Conservation (phyloP, 495 filamentous ascomycete species). For the Chaetomium fimeti region DNA sequence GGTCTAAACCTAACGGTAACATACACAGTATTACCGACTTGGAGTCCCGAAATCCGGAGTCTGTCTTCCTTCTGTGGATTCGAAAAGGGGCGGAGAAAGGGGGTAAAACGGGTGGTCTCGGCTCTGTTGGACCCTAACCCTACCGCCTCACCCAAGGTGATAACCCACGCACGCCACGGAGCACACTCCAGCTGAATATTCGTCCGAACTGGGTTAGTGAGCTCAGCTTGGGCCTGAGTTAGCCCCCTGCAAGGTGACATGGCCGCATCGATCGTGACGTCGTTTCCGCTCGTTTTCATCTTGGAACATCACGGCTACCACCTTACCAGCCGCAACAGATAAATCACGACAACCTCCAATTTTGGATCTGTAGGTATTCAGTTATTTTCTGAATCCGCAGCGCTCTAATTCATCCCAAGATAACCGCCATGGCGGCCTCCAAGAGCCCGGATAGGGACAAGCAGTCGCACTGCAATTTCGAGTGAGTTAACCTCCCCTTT, state of each 20-base stretch:
- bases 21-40: not conserved
- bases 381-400: not conserved
- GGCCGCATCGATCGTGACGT: conserved; percentile 11
- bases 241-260: conserved; percentile 15
- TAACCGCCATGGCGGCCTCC: conserved; percentile 39
- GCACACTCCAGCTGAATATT: not conserved
- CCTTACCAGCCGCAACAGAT: not conserved
- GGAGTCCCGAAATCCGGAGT: not conserved
- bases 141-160: not conserved
- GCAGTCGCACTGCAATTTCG: conserved; percentile 25
- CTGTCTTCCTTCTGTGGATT: not conserved
- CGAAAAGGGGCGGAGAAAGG: not conserved
- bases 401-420: not conserved
- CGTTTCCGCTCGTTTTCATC: not conserved
- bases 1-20: not conserved
- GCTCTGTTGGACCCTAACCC: not conserved
- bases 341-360: not conserved
- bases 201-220: not conserved
- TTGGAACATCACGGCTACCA: not conserved
- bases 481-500: conserved; percentile 21
- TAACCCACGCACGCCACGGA: too few species aligned
- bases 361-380: not conserved
- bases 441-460: conserved; percentile 31
- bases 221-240: conserved; percentile 5
- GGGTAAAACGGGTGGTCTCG: not conserved